phyloP scores from a whole-genome alignment of 2,329 filamentous ascomycete species.

The Zasmidium citrigriseum region DNA sequence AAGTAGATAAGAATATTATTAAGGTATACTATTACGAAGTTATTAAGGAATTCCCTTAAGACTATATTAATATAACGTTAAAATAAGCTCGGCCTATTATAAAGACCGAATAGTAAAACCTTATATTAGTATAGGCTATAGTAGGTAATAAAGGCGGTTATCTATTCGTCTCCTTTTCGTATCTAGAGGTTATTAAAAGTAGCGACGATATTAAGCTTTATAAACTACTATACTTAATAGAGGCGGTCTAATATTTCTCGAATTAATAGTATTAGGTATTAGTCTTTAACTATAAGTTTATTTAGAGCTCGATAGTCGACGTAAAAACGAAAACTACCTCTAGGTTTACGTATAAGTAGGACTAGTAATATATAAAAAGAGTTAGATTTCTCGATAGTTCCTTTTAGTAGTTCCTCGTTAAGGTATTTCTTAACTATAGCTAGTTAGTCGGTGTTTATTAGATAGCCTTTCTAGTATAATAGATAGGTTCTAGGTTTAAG shows the following conservation, averaged over 20 bases:
- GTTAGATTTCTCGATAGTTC: background rate
- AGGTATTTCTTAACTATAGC: slow-evolving; percentile 1
- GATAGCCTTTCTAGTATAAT: background rate
- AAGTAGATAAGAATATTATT: slow-evolving; percentile 34
- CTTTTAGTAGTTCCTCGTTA: background rate
- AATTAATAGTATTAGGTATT: slow-evolving; percentile 2
- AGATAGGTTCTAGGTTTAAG: too few species aligned
- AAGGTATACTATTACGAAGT: too few species aligned
- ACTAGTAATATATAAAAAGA: background rate
- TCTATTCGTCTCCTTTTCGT: too few species aligned
- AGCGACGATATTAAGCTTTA: slow-evolving; percentile 1
- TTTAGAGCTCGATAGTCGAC: slow-evolving; percentile 4
- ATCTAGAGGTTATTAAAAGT: slow-evolving; percentile 24
- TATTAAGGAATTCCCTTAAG: slow-evolving; percentile 23
- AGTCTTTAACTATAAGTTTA: background rate
- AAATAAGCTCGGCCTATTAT: slow-evolving; percentile 28
- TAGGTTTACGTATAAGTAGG: slow-evolving; percentile 4
- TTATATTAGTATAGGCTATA: too few species aligned
- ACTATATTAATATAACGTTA: slow-evolving; percentile 25
- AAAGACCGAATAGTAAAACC: too few species aligned
- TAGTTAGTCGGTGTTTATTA: too few species aligned
- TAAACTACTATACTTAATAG: slow-evolving; percentile 1
- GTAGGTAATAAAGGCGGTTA: too few species aligned
- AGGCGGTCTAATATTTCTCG: slow-evolving; percentile 1
- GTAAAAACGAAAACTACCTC: background rate